Evolutionary conservation across 2,329 filamentous ascomycete genomes (phyloP).

Genomic region (Penicillium sp.): DNA sequence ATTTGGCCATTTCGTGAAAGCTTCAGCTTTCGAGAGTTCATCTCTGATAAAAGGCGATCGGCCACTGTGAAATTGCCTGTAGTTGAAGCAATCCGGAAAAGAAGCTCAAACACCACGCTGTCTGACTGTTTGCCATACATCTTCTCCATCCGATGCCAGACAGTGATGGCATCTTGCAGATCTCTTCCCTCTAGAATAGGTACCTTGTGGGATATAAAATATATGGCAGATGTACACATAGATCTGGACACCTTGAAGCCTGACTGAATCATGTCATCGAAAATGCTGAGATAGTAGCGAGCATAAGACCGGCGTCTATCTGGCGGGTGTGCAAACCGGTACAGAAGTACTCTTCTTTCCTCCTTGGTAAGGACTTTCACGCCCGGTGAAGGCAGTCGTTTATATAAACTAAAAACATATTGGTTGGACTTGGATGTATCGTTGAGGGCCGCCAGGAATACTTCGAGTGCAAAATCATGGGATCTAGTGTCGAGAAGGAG

Average conservation of each 20-base stretch:
- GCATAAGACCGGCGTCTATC: conserved; percentile 52
- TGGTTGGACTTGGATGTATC: conserved; percentile 45
- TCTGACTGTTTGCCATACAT: conserved; percentile 62
- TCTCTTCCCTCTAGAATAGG: conserved; percentile 55
- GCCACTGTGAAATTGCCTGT: conserved; percentile 78
- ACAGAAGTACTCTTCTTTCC: conserved; percentile 62
- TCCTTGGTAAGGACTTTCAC: conserved; percentile 47
- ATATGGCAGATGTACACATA: conserved; percentile 83
- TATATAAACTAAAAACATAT: conserved; percentile 52
- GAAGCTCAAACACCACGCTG: conserved; percentile 83
- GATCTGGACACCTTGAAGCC: conserved; percentile 62
- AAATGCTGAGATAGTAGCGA: conserved; percentile 72
- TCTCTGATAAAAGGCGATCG: conserved; percentile 79
- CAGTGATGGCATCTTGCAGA: conserved; percentile 64
- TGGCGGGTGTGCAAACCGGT: conserved; percentile 58
- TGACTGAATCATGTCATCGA: conserved; percentile 77
- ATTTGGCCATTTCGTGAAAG: conserved; percentile 79
- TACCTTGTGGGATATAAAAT: conserved; percentile 71
- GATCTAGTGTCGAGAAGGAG: neutral
- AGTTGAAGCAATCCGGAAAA: conserved; percentile 85
- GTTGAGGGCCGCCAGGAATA: conserved; percentile 40
- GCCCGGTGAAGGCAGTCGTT: conserved; percentile 50
- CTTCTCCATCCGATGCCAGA: conserved; percentile 90
- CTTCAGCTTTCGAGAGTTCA: conserved; percentile 63
- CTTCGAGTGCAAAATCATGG: conserved; percentile 26